Evolutionary conservation across 2,329 filamentous ascomycete species (phyloP).

Genomic region (Alternaria metachromatica): DNA sequence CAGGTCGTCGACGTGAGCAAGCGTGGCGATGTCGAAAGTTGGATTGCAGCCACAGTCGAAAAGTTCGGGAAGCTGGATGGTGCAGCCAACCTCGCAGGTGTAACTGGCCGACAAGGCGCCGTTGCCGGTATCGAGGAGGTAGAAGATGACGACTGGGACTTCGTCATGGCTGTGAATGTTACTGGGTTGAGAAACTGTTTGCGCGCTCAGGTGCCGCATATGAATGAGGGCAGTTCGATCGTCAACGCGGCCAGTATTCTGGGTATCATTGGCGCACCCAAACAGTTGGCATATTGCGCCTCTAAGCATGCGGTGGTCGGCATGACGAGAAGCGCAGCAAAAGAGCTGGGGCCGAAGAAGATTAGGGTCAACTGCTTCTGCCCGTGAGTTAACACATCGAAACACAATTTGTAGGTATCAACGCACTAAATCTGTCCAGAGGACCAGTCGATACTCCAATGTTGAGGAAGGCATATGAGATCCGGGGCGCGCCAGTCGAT

Average conservation of each 20-base stretch:
- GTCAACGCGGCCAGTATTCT: slow-evolving; percentile 60
- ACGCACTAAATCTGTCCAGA: slow-evolving; percentile 2
- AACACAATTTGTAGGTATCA: no score
- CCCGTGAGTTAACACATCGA: slow-evolving; percentile 34
- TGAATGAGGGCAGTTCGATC: slow-evolving; percentile 49
- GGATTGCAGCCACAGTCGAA: slow-evolving; percentile 57
- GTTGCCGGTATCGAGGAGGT: slow-evolving; percentile 33
- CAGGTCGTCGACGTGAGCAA: slow-evolving; percentile 59
- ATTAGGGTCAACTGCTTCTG: slow-evolving; percentile 46
- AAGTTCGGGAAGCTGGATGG: slow-evolving; percentile 56
- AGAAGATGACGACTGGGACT: slow-evolving; percentile 50
- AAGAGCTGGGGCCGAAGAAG: slow-evolving; percentile 47
- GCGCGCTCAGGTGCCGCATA: slow-evolving; percentile 49
- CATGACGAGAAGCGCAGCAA: slow-evolving; percentile 49
- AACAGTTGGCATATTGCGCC: slow-evolving; percentile 46
- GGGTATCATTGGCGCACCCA: slow-evolving; percentile 54
- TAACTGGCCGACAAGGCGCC: slow-evolving; percentile 40
- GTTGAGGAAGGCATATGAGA: slow-evolving; percentile 28
- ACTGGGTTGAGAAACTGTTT: slow-evolving; percentile 50
- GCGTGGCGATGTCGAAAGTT: slow-evolving; percentile 57
- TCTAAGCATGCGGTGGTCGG: slow-evolving; percentile 53
- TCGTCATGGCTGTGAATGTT: slow-evolving; percentile 49
- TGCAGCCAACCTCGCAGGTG: slow-evolving; percentile 55
- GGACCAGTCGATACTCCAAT: slow-evolving; percentile 48
- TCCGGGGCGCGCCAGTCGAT: slow-evolving; percentile 25